Base-by-base conservation (phyloP, 768 basidiomycete species). In the Rhodotorula sphaerocarpa region DNA sequence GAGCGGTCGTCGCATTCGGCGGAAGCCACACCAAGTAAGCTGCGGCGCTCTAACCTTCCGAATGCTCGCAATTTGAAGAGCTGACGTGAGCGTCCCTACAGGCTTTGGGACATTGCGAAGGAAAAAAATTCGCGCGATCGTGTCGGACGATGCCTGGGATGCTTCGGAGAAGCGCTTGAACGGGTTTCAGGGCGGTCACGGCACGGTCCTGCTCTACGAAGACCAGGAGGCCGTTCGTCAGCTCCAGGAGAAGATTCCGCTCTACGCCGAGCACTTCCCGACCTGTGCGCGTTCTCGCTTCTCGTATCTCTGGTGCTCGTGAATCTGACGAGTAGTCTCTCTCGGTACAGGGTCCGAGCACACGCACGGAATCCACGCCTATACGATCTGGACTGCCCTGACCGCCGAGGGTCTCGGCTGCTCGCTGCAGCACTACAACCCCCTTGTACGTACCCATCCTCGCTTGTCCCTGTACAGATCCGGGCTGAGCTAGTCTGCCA, bases 191-290 rank as follows among this genome's bases (percentile, higher is more conserved):
- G 59, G 67, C 16, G 75, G 72, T 10, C 70, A 74, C 60, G 77
- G 65, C 28, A 76, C 77, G 28, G 72, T 78, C 55, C 59, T 76
- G 31, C 72, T 77, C 69, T 76, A 75, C 57, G 75, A 75, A 41
- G 77, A 78, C 65, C 36, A 67, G 30, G 50, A 25, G 15, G 64
- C 61, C 25, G 50, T 71, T 48, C 48, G 66, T 42, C 48, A 57
- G 18, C 51, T 67, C 18, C 66, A 75, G 54, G 69, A 70, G 30
- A 57, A 47, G 28, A 50, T 64, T 5, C 65, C 65, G 0, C n/a
- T 51, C 14, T 67, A 67, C 61, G 50, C 48, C 14, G 61, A 73
- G 55, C 54, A 59, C 34, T 33, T 52, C n/a, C 50, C 48, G 39
- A 28, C 44, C 28, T 34, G 27, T 27, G 41, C 7, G 27, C 48